Conservation (phyloP, 2,329 filamentous ascomycete genomes). For the Ophiostoma himal-ulmi region DNA sequence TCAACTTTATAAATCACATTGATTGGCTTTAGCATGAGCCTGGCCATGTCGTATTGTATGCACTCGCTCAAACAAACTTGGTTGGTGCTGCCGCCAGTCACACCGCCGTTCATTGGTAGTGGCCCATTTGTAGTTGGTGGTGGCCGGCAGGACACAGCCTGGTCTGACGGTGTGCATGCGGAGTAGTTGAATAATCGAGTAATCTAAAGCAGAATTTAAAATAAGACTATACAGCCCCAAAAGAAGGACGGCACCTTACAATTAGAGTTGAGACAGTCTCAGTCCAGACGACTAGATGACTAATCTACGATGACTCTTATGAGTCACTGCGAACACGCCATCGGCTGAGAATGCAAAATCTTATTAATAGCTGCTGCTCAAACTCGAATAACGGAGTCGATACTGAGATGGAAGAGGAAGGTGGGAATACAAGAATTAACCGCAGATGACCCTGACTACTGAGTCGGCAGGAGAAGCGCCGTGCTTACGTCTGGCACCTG, state of each 20-base stretch:
- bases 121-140: too few species aligned
- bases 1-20: too few species aligned
- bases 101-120: not conserved
- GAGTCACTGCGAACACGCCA: not conserved
- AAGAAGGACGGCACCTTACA: not conserved
- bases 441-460: not conserved
- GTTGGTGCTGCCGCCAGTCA: not conserved
- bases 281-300: too few species aligned
- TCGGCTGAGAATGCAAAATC: not conserved
- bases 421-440: not conserved
- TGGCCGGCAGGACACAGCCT: not conserved
- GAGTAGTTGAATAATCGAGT: not conserved
- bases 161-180: not conserved
- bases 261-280: not conserved
- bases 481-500: not conserved
- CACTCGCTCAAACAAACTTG: not conserved
- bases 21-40: too few species aligned
- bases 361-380: not conserved
- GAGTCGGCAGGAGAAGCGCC: conserved; percentile 1
- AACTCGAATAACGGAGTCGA: not conserved
- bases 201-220: not conserved
- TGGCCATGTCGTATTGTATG: not conserved
- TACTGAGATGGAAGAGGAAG: conserved; percentile 6
- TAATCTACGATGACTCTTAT: not conserved
- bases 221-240: too few species aligned